Base-by-base conservation (phyloP, 139 green algal genomes). In the Penium margaritaceum region DNA sequence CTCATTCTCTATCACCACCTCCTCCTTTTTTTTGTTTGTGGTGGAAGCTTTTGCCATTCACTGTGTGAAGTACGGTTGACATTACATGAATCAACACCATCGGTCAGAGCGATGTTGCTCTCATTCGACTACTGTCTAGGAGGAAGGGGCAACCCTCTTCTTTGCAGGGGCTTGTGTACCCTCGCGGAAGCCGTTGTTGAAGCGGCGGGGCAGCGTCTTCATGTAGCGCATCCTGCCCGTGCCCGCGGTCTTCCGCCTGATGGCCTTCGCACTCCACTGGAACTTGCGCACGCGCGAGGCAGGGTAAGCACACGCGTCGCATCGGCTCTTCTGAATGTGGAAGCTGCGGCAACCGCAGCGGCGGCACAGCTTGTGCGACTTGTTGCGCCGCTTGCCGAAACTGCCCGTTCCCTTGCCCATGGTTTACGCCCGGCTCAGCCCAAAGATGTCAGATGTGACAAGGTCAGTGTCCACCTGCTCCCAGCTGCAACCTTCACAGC, bases 301-400 rank as follows among this genome's bases (percentile, higher is more conserved):
- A 36, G 94, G 94, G 87, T 97, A 99, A 54, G 90, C 93, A 84
- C 93, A 98, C 24, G 84, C 84, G 33, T 84, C 72, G 85, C 92
- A 97, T 34, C 84, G 92, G 67, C 51, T 83, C 90, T 98, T 98
- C 86, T 98, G 93, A 67, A 95, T 94, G 88, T 98, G 93, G 80
- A 93, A 97, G 3, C 83, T 88, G 21, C 92, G 83, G 38, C 86
- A 67, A 24, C 91, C 91, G 81, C 92, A 98, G 2, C 93, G 87
- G 63, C 89, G 83, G 89, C 93, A 98, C 58, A 96, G 84, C 1
- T 90, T 96, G 89, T 98, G 93, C 57, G 89, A 90, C 90, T 98
- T 98, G 89, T 92, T 96, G 81, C 87, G 88, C 62, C 93, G 84
- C 82, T 95, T 93, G 85, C 92, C 91, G 79, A 97, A 97, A 55